Percentiles rank a stretch among this genome's conserved stretches.
Conservation (phyloP, 768 basidiomycete species). For the Pleurotus platypus region DNA sequence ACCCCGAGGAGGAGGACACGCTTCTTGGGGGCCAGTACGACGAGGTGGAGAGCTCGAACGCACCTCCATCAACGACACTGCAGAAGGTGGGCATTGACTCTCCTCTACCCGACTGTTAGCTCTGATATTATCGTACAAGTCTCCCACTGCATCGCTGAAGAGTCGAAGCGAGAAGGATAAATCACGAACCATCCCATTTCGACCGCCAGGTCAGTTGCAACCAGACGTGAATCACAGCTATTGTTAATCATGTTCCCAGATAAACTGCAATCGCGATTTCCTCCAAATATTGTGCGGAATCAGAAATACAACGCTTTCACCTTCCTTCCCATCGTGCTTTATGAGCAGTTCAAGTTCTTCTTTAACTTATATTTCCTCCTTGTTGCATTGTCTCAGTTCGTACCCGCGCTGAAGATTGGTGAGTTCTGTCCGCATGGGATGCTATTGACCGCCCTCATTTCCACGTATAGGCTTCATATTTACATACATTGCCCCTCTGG, state of each 20-base stretch:
- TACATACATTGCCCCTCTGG: constrained; percentile 94
- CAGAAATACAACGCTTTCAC: constrained; percentile 97
- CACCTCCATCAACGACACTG: not conserved
- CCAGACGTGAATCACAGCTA: not conserved
- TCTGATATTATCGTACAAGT: constrained; percentile 14
- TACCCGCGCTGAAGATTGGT: constrained; percentile 97
- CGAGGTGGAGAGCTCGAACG: constrained; percentile 32
- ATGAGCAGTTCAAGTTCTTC: constrained; percentile 99
- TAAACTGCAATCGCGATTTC: constrained; percentile 66
- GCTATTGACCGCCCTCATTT: not conserved
- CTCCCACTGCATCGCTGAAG: constrained; percentile 21
- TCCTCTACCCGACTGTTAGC: constrained; percentile 7
- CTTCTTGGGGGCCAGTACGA: constrained; percentile 40
- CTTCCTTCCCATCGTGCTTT: constrained; percentile 96
- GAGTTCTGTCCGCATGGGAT: constrained; percentile 15
- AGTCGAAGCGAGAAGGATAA: constrained; percentile 51
- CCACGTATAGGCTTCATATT: constrained; percentile 74
- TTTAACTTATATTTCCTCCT: constrained; percentile 98
- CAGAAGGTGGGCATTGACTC: constrained; percentile 12
- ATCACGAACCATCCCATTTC: constrained; percentile 76
- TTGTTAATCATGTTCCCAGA: constrained; percentile 35
- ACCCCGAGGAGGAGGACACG: constrained; percentile 60
- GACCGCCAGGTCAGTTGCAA: constrained; percentile 53
- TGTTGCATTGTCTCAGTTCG: constrained; percentile 93
- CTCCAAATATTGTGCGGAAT: constrained; percentile 91